Conservation (phyloP, 139 green algal species). For the Asterochloris sp. region DNA sequence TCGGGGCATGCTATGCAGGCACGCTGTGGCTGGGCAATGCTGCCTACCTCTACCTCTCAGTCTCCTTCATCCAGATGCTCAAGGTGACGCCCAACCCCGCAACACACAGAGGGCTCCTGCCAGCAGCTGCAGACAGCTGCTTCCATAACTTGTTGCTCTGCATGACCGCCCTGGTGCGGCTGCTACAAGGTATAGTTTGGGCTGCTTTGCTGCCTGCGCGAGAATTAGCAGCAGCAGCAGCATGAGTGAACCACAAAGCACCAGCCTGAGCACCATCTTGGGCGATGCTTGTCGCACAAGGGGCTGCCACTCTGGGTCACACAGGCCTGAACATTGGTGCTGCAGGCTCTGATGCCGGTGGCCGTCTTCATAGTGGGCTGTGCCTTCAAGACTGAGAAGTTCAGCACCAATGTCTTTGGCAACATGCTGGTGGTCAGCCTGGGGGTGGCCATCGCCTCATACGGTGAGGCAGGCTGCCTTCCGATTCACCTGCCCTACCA, state of each 20-base stretch:
- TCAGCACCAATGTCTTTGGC: conserved; percentile 22
- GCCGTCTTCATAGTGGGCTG: conserved; percentile 49
- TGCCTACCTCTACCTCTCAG: conserved; percentile 94
- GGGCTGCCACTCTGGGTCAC: no score
- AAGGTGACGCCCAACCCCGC: conserved; percentile 73
- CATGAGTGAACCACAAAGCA: no score
- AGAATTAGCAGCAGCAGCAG: no score
- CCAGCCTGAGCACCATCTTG: no score
- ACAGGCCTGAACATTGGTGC: background rate
- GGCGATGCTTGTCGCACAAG: no score
- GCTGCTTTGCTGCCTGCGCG: background rate
- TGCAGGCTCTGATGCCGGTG: conserved; percentile 36
- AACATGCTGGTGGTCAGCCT: conserved; percentile 61
- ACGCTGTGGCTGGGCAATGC: conserved; percentile 95
- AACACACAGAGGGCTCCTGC: conserved; percentile 29
- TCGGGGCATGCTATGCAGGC: conserved; percentile 86
- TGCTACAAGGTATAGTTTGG: background rate
- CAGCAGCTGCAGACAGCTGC: background rate
- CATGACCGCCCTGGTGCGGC: conserved; percentile 9
- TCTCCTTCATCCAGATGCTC: conserved; percentile 99
- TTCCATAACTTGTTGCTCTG: conserved; percentile 9
- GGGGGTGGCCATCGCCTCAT: conserved; percentile 53
- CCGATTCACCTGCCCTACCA: no score
- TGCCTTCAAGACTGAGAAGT: conserved; percentile 44
- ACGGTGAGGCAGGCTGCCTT: conserved; percentile 34